Conservation (phyloP, 2,329 filamentous ascomycete species). For the Fusarium denticulatum region DNA sequence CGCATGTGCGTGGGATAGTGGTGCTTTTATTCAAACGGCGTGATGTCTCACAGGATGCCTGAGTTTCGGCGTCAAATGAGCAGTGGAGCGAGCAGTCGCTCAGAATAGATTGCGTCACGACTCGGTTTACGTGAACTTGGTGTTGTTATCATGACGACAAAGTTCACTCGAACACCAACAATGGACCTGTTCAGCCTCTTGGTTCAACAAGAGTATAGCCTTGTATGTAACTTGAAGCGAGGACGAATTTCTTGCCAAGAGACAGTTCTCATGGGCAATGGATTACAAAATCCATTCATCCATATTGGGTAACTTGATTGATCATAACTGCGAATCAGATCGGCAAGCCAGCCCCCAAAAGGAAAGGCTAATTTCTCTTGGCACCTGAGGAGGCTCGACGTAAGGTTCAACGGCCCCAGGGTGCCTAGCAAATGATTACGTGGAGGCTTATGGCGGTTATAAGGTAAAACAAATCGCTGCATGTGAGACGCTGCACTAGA, state of each 20-base stretch:
- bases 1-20: conserved; percentile 32
- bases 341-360: conserved; percentile 36
- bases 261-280: conserved; percentile 1
- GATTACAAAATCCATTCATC: conserved; percentile 19
- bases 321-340: conserved; percentile 32
- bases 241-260: neutral
- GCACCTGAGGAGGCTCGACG: conserved; percentile 13
- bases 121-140: conserved; percentile 1
- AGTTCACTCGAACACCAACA: conserved; percentile 17
- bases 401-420: conserved; percentile 25
- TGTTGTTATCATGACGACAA: neutral
- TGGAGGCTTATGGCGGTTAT: conserved; percentile 26
- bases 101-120: conserved; percentile 41
- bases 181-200: neutral
- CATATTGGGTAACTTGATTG: conserved; percentile 35
- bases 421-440: conserved; percentile 21
- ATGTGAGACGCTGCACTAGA: neutral
- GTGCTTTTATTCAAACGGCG: conserved; percentile 14
- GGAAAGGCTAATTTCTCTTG: conserved; percentile 26
- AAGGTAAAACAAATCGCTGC: neutral
- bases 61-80: conserved; percentile 20
- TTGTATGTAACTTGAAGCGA: neutral
- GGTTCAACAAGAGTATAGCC: neutral
- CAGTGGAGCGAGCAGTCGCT: neutral
- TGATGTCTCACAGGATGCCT: conserved; percentile 9